Evolutionary conservation across 768 basidiomycete species (phyloP).

Genomic region (Rhodotorula diobovata): DNA sequence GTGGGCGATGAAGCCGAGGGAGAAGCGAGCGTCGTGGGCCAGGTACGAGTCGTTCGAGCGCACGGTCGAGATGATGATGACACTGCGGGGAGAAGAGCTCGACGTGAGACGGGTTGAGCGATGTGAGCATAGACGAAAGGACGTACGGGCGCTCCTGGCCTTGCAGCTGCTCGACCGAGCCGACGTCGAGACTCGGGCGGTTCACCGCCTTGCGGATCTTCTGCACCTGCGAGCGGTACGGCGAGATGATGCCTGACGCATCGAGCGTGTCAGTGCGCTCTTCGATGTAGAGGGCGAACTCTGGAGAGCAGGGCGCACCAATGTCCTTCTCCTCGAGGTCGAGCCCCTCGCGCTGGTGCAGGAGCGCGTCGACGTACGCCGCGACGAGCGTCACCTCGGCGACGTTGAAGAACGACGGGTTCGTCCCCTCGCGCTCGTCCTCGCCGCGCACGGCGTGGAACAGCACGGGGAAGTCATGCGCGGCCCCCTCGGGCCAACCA

Average conservation of each 20-base stretch:
- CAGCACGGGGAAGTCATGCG: conserved; percentile 44
- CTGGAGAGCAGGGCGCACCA: conserved; percentile 3
- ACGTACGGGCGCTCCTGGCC: conserved; percentile 26
- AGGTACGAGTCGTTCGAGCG: conserved; percentile 44
- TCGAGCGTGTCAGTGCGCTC: neutral
- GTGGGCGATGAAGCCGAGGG: conserved; percentile 46
- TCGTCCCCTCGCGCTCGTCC: conserved; percentile 47
- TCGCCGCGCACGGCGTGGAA: conserved; percentile 42
- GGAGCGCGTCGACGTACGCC: neutral
- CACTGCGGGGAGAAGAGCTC: conserved; percentile 5
- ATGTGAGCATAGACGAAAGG: too few relatives aligned
- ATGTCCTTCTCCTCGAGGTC: conserved; percentile 8
- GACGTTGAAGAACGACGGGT: conserved; percentile 44
- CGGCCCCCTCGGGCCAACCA: conserved; percentile 41
- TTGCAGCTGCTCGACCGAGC: conserved; percentile 35
- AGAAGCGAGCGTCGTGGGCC: conserved; percentile 40
- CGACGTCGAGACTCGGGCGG: neutral
- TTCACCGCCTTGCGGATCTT: conserved; percentile 5
- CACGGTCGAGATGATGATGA: conserved; percentile 41
- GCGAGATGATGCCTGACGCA: conserved; percentile 18
- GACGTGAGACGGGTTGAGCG: conserved; percentile 11
- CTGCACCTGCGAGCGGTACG: conserved; percentile 17
- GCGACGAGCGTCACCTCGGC: conserved; percentile 39
- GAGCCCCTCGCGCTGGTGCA: neutral
- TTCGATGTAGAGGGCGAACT: neutral